A percentile compares a stretch with the other conserved stretches of the same genome.
phyloP scores from a whole-genome alignment of 495 filamentous ascomycete genomes.

The Aspergillus wentii region DNA sequence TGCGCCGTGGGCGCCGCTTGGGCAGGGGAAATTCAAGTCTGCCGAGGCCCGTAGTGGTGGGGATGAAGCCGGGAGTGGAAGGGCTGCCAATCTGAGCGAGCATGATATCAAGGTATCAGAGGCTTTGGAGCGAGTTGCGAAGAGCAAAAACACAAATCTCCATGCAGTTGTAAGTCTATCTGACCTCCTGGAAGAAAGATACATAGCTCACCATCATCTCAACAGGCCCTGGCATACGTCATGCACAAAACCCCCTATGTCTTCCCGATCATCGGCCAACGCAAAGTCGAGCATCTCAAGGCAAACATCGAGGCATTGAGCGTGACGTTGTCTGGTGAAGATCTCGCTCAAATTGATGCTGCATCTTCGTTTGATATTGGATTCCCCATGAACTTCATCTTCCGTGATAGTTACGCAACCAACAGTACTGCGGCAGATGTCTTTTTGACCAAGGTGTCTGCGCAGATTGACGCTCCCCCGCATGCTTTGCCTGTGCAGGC shows the following conservation, averaged over 20 bases:
- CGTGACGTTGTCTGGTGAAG: conserved; percentile 48
- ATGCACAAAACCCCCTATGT: conserved; percentile 56
- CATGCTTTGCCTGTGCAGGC: conserved; percentile 1
- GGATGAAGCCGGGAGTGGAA: conserved; percentile 11
- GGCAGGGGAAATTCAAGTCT: conserved; percentile 26
- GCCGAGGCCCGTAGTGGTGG: conserved; percentile 12
- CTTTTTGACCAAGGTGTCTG: conserved; percentile 4
- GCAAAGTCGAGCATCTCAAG: conserved; percentile 57
- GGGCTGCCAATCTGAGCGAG: conserved; percentile 11
- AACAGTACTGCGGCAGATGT: conserved; percentile 10
- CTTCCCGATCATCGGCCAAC: conserved; percentile 64
- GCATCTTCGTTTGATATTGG: conserved; percentile 53
- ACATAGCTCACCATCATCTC: no score
- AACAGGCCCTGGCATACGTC: conserved; percentile 53
- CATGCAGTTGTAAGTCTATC: conserved; percentile 16
- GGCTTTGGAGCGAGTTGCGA: conserved; percentile 8
- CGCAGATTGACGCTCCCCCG: conserved; percentile 8
- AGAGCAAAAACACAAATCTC: conserved; percentile 5
- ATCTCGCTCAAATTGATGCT: conserved; percentile 58
- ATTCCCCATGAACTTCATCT: conserved; percentile 40
- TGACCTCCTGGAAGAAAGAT: no score
- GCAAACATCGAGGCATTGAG: conserved; percentile 49
- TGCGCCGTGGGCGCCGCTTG: conserved; percentile 25
- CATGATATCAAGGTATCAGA: conserved; percentile 9
- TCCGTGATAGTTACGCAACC: conserved; percentile 3